Evolutionary conservation across 2,329 filamentous ascomycete genomes (phyloP), one percentile per base, ranked within the genome.

Genomic region (Fusarium globosum): DNA sequence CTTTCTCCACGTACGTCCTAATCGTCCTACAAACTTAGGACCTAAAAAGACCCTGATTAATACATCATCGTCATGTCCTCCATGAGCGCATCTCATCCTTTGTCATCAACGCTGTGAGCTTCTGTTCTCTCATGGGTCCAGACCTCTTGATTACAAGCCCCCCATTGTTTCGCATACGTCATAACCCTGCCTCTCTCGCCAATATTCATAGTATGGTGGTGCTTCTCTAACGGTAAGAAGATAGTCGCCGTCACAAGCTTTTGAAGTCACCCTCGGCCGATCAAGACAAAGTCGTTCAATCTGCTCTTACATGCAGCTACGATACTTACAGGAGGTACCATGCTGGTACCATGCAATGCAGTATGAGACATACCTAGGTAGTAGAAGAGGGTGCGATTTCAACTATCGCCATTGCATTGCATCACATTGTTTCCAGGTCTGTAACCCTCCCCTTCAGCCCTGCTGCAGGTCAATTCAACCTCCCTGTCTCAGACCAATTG

Each of bases 401-500:
- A 63, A 62, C 35, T 63, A 52, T 73, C 49, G 53, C 45, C 43
- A 72, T 65, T 52, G 46, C 53, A 72, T 69, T 52, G 52, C 67
- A 69, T 69, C 46, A 53, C 58, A 62, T 62, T 41, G 49, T 63
- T 52, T 61, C 60, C 33, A 45, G 38, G 23, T 62, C 75, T 72
- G 59, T 72, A 58, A 61, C 74, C 72, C 68, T 61, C 74, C 76
- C 51, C 65, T 73, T 78, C 76, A 78, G 76, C 76, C 74, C 65
- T 77, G 67, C 74, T 78, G 74, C 76, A 77, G 76, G 74, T 77
- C 71, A 77, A 64, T 62, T 59, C 71, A 71, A 76, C 43, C 65
- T 57, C 69, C 61, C 69, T 69, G 71, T 65, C 66, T 41, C 64
- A 74, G 66, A 55, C 76, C 74, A 76, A 78, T 78, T 26, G 58